These are phyloP conservation scores for Dalbergia oliveri DNA, from an alignment of 306 rosid species.

Conservation along the genomic window DNA sequence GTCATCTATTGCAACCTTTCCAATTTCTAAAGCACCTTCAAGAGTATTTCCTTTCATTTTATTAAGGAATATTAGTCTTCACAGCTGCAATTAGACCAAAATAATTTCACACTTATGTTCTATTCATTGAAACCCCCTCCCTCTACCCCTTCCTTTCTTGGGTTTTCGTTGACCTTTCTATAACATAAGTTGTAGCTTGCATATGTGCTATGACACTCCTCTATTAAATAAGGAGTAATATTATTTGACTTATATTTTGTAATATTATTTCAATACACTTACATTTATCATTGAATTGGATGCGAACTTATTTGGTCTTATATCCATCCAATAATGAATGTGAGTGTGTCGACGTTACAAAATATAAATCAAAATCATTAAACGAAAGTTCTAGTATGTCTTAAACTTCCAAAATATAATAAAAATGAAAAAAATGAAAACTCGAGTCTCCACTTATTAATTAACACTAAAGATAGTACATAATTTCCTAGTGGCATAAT, in stretches of 20 bases:
- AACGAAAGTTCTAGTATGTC: too few species aligned
- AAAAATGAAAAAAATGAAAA: background rate
- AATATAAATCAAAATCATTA: too few species aligned
- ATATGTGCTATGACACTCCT: background rate
- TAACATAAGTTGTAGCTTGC: conserved; percentile 22
- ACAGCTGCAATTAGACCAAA: conserved; percentile 6
- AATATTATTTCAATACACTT: too few species aligned
- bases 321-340: too few species aligned
- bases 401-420: background rate
- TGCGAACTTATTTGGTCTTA: too few species aligned
- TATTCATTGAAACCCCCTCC: background rate
- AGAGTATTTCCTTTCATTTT: conserved; percentile 34
- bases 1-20: conserved; percentile 12
- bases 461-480: background rate
- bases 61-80: background rate
- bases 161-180: conserved; percentile 40
- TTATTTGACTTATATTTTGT: too few species aligned
- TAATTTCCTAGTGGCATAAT: background rate
- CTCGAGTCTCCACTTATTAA: background rate
- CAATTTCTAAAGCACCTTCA: conserved; percentile 16
- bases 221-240: too few species aligned
- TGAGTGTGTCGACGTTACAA: too few species aligned
- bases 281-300: too few species aligned
- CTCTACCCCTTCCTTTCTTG: background rate
- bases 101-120: conserved; percentile 13